Base-by-base conservation (phyloP, 202 grass and related monocot species). In the Dendrocalamus latiflorus region DNA sequence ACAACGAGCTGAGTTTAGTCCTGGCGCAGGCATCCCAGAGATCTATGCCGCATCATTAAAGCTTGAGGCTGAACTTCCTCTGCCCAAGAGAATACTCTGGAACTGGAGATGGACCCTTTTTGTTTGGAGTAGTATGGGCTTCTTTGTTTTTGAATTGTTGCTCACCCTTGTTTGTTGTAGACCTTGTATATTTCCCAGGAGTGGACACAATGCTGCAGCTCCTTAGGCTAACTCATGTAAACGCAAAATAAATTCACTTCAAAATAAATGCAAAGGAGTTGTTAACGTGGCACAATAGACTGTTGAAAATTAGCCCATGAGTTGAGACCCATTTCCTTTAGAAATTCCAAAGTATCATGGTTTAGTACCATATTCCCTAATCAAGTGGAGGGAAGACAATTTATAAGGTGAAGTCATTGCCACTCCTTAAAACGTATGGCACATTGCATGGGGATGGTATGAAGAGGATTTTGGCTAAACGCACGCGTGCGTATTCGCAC, bases 71-170 rank as follows among this genome's bases (percentile, higher is more conserved):
- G 95, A 95, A 55, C 91, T 92, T 74, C 93, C 95, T 64, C 71
- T 98, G 22, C 48, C 93, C 61, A 95, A 95, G 87, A 93, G 89
- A 67, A 64, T 95, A 44, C 86, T 95, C 72, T 98, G 95, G 95
- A 90, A 61, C 43, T 95, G 92, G 91, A 98, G 92, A 84, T 93
- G 89, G 90, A 98, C 93, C 20, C 33, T 98, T 53, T 93, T 95
- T 83, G 90, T 98, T 42, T 98, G 95, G 95, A 91, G 86, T 47
- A 93, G 93, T 62, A 90, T 91, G 74, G 91, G 85, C n/a, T 57
- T 95, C 28, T 95, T 98, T 73, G 55, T 89, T 49, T 81, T 93
- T 7, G 93, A 93, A 48, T 59, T 98, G 74, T 36, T 98, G 70
- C 24, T 91, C 58, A 4, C 83, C n/a, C 80, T 98, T 62, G 43